These are phyloP conservation scores for Leishmania martiniquensis DNA, from an alignment of 208 protist species.

Conservation along the genomic window DNA sequence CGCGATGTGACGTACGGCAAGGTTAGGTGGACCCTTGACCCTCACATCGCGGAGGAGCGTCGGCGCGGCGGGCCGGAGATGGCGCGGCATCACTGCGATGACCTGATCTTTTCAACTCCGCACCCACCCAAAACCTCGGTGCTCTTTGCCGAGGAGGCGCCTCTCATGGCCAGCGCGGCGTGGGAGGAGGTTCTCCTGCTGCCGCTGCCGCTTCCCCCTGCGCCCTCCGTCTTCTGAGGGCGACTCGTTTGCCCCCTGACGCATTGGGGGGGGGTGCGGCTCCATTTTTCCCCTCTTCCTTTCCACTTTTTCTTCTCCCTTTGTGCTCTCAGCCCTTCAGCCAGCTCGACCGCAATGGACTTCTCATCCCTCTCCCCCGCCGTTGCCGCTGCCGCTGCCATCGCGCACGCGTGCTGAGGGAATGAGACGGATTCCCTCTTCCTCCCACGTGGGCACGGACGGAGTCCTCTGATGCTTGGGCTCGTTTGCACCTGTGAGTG, in stretches of 20 bases:
- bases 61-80: slow-evolving; percentile 70
- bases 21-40: slow-evolving; percentile 61
- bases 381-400: not conserved
- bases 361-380: not conserved
- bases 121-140: slow-evolving; percentile 32
- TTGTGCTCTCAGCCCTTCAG: not conserved
- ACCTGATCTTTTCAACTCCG: slow-evolving; percentile 43
- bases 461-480: not conserved
- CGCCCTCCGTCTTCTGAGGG: slow-evolving; percentile 69
- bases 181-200: slow-evolving; percentile 44
- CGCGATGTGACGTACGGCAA: slow-evolving; percentile 60
- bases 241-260: not conserved
- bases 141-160: slow-evolving; percentile 47
- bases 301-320: no score
- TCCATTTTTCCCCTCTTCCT: no score
- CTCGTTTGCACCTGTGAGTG: not conserved
- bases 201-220: slow-evolving; percentile 76
- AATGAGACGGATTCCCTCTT: not conserved
- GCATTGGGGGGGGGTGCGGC: not conserved
- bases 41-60: slow-evolving; percentile 72
- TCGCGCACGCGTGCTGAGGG: not conserved
- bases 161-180: slow-evolving; percentile 10
- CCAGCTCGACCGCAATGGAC: not conserved
- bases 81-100: slow-evolving; percentile 52
- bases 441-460: no score